phyloP scores from a whole-genome alignment of 306 rosid species.

The Inga leiocalycina region DNA sequence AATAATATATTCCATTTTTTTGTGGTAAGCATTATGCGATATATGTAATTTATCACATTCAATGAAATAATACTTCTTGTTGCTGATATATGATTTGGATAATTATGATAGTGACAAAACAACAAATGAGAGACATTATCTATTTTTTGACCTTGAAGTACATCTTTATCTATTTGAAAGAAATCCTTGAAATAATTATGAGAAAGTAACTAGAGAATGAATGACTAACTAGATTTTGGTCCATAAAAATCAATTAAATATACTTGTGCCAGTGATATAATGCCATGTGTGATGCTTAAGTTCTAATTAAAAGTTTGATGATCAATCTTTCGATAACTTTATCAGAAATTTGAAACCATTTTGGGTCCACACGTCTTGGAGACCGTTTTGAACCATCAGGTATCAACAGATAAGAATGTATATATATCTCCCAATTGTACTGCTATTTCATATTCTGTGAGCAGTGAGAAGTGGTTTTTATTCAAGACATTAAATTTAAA shows the following conservation, averaged over 20 bases:
- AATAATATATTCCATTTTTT: too few species aligned
- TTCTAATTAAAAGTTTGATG: background rate
- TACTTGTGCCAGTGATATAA: background rate
- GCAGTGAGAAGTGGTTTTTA: too few species aligned
- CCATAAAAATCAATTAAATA: background rate
- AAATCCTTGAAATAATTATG: background rate
- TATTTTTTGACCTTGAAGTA: background rate
- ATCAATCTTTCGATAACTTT: background rate
- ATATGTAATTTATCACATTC: background rate
- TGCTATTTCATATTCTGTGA: too few species aligned
- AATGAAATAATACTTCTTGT: too few species aligned
- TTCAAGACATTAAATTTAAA: too few species aligned
- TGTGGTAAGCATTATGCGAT: background rate
- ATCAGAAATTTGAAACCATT: background rate
- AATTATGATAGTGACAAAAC: background rate
- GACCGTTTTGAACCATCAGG: background rate
- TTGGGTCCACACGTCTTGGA: background rate
- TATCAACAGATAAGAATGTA: too few species aligned
- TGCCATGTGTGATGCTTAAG: background rate
- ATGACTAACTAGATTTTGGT: background rate
- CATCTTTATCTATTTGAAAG: background rate
- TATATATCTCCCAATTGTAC: too few species aligned
- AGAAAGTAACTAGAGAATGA: background rate
- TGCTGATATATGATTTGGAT: background rate
- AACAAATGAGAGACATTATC: background rate